Evolutionary conservation across 768 basidiomycete species (phyloP).

Genomic region (Tulasnella sp.): DNA sequence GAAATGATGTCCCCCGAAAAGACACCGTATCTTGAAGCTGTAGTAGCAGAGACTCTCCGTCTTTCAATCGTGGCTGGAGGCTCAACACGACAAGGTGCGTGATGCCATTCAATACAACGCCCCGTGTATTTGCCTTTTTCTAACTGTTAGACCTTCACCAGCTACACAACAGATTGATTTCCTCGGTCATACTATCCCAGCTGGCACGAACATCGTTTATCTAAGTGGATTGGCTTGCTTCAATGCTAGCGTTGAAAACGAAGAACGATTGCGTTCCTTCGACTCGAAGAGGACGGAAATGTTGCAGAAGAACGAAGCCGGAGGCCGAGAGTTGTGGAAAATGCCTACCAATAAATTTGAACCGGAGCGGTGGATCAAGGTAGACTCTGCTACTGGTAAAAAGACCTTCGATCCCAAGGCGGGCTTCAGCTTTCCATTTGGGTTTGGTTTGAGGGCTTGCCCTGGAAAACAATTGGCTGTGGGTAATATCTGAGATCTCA

Average conservation of each 20-base stretch:
- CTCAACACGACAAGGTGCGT: neutral
- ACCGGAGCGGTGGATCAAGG: constrained; percentile 1
- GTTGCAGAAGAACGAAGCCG: neutral
- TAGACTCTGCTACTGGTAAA: neutral
- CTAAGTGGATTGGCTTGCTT: neutral
- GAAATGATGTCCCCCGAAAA: neutral
- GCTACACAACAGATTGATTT: neutral
- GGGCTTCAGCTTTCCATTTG: constrained; percentile 11
- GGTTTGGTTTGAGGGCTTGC: constrained; percentile 12
- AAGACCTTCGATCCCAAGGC: constrained; percentile 9
- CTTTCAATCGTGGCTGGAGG: neutral
- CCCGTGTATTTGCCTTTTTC: neutral
- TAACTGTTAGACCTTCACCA: neutral
- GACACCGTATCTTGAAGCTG: constrained; percentile 17
- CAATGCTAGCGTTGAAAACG: neutral
- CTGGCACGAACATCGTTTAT: neutral
- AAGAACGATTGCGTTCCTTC: neutral
- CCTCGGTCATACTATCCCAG: constrained; percentile 15
- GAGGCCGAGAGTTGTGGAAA: neutral
- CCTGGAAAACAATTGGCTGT: constrained; percentile 13
- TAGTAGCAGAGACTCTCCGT: constrained; percentile 3
- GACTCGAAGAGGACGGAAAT: neutral
- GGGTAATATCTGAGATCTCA: neutral
- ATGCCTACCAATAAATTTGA: neutral
- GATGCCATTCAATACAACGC: neutral